Base-by-base conservation (phyloP, 148 eudicot species). In the Suaeda aralocaspica region DNA sequence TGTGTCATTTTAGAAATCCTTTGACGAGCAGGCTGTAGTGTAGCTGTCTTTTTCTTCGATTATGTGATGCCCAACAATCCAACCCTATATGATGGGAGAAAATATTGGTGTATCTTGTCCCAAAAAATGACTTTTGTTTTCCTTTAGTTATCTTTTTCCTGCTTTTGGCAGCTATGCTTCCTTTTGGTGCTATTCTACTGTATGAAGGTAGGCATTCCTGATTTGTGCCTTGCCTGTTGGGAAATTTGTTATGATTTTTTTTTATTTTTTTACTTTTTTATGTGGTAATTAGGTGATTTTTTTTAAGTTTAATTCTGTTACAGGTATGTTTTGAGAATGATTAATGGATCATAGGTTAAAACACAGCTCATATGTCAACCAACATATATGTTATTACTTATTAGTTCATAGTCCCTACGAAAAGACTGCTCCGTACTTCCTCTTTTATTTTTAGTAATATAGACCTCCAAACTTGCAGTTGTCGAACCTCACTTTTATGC, bases 21-120 rank as follows among this genome's bases (percentile, higher is more conserved):
- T 13, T 56, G 34, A 18, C 26, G 33, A 41, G 33, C 57, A 68
- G 64, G 36, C 13, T 18, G 39, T 55, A 53, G 61, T 36, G 6
- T 25, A 46, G 25, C 46, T 56, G 6, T 55, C 24, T 39, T 28
- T 30, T 34, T 21, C 41, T 52, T 55, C 36, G 22, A 52, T 33
- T 30, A 31, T 59, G 8, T 36, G 41, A 41, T 19, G 58, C 12
- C n/a, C n/a, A n/a, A n/a, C n/a, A n/a, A n/a, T 48, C 3, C 13
- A 6, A 6, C 5, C 33, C 18, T 9, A 39, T 45, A 22, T n/a
- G 68, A 25, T n/a, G n/a, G n/a, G n/a, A n/a, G 46, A 13, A 44
- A 24, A 21, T 67, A 28, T 67, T 19, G 36, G 55, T 41, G 22
- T 56, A 36, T 25, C 59, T 56, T 56, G 33, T 56, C 59, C 33